Percentiles rank a stretch among this genome's conserved stretches.
Conservation (phyloP, 23 red algal species). For the Gracilaria gracilis region DNA sequence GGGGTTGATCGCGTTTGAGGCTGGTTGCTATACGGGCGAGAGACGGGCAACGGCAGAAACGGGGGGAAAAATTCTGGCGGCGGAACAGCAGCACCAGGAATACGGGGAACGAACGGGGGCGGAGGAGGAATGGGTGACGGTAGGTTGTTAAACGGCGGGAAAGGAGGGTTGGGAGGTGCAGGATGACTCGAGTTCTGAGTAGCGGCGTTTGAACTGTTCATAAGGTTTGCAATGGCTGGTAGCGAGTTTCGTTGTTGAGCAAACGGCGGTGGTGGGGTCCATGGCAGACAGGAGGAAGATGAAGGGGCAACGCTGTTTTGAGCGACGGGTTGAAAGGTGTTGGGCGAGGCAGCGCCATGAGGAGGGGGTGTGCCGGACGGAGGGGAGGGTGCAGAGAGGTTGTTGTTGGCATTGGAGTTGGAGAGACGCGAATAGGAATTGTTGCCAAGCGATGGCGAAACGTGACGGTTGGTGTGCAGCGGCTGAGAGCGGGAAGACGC, state of each 20-base stretch:
- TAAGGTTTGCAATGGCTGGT: background rate
- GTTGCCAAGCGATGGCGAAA: background rate
- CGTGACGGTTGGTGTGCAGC: conserved; percentile 1
- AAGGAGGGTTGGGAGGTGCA: background rate
- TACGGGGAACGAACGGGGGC: background rate
- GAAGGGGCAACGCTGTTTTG: background rate
- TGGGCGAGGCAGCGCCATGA: background rate
- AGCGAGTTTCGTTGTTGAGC: background rate
- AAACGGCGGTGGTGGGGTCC: background rate
- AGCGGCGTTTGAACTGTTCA: background rate
- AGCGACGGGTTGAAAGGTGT: background rate
- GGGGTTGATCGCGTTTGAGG: background rate
- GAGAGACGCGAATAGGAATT: background rate
- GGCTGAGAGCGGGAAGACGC: background rate
- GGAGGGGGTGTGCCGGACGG: background rate
- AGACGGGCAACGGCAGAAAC: background rate
- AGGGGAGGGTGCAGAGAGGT: background rate
- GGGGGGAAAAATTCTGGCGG: background rate
- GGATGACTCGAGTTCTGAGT: background rate
- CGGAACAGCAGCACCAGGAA: background rate
- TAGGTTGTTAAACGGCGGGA: background rate
- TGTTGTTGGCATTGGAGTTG: background rate
- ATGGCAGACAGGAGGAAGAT: background rate
- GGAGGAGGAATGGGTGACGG: background rate
- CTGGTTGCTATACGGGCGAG: background rate